Percentiles rank a stretch among this genome's conserved stretches.
Conservation (phyloP, 2,329 filamentous ascomycete species). For the Colletotrichum plurivorum region DNA sequence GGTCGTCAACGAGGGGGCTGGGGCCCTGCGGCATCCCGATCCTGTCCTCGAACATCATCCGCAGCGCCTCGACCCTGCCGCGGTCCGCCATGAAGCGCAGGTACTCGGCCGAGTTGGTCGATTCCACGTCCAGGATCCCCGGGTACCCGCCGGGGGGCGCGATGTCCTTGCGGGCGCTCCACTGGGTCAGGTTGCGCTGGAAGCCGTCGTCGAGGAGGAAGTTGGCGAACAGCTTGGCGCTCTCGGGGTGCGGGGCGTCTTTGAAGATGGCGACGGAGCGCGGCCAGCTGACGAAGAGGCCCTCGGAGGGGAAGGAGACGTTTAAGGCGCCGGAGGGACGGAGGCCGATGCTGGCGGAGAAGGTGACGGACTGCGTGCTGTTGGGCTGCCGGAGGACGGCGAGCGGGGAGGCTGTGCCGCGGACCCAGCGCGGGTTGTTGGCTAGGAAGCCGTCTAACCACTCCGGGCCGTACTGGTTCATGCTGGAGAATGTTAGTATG, state of each 20-base stretch:
- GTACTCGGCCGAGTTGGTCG: conserved; percentile 56
- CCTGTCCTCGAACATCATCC: conserved; percentile 56
- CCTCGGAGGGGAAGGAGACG: conserved; percentile 50
- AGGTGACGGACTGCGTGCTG: conserved; percentile 50
- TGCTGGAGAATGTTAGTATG: conserved; percentile 41
- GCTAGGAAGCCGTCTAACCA: conserved; percentile 63
- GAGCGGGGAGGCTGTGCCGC: conserved; percentile 60
- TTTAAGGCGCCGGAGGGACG: conserved; percentile 41
- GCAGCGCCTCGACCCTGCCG: conserved; percentile 54
- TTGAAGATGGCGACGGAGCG: conserved; percentile 63
- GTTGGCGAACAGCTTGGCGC: conserved; percentile 63
- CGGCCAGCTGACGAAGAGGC: conserved; percentile 61
- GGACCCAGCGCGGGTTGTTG: conserved; percentile 67
- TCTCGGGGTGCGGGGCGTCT: conserved; percentile 62
- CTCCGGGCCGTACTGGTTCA: conserved; percentile 55
- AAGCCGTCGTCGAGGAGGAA: conserved; percentile 59
- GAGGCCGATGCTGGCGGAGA: conserved; percentile 46
- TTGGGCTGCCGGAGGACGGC: conserved; percentile 52
- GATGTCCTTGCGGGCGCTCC: conserved; percentile 54
- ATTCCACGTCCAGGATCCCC: conserved; percentile 47
- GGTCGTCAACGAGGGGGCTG: conserved; percentile 52
- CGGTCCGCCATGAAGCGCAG: conserved; percentile 58
- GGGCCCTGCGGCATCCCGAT: conserved; percentile 58
- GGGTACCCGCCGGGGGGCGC: conserved; percentile 47
- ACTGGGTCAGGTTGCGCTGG: conserved; percentile 48